Evolutionary conservation across 2,329 filamentous ascomycete genomes (phyloP), one percentile per base, ranked within the genome.

Genomic region (Xylariaceae sp.): DNA sequence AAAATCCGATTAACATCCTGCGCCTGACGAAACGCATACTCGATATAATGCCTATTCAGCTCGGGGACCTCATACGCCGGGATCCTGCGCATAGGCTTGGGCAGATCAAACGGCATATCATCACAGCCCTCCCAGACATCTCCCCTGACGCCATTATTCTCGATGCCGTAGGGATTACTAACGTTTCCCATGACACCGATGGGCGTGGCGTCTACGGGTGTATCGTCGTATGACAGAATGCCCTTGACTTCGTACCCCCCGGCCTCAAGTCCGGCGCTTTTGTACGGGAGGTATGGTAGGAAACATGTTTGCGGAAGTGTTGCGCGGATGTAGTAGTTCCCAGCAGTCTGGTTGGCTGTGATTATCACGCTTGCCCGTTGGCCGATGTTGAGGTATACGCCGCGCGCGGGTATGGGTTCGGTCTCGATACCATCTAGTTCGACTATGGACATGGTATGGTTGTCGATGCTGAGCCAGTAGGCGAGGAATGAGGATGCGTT

Each of bases 361-460:
- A 77, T 39, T n/a, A 76, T 56, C 5, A 76, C 72, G 4, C 71
- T 73, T 47, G 69, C 74, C 3, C 75, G 71, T 65, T 77, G 75
- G 1, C 74, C 75, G 0, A 75, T 67, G 54, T 76, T 75, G 48
- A 77, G 60, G 45, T 75, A 75, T 2, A 77, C 70, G 51, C 75
- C 73, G 13, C 69, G 66, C 7, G 65, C 67, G 2, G 60, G 3
- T 10, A 74, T 65, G 13, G 75, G 74, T 23, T 70, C 66, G 44
- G 76, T 68, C 58, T 77, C 74, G 11, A 74, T 65, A 13, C 75
- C 75, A 66, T 77, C 75, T 1, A 77, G 70, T 65, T 77, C 75
- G 45, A 77, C 68, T 34, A 77, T 71, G 0, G 68, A 64, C 2
- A 77, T 60, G 2, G 67, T 68, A 66, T 77, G 75, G 64, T 68